phyloP scores from a whole-genome alignment of 176 grass and related monocot genomes.

The Triticum aestivum region IWGSC_CS_RefSeq_v2.1 NC_057807.1:305171012-305171511 shows the following conservation, averaged over 20 bases:
- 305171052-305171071: conserved; percentile 1
- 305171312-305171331: conserved; percentile 95
- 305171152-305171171: not conserved
- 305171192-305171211: conserved; percentile 81
- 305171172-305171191: conserved; percentile 73
- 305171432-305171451: conserved; percentile 7
- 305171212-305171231: conserved; percentile 72
- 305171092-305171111: not conserved
- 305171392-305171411: conserved; percentile 65
- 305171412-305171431: conserved; percentile 1
- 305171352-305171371: conserved; percentile 86
- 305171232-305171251: conserved; percentile 52
- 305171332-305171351: conserved; percentile 70
- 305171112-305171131: not conserved
- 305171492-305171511: conserved; percentile 8
- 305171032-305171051: not conserved
- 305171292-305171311: conserved; percentile 62
- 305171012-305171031: not conserved
- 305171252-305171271: conserved; percentile 77
- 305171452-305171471: conserved; percentile 29
- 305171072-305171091: not conserved
- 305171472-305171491: conserved; percentile 39
- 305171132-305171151: not conserved
- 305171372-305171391: conserved; percentile 84
- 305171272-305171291: conserved; percentile 50